phyloP scores from a whole-genome alignment of 768 basidiomycete species.

The Phylloporus sp. region DNA sequence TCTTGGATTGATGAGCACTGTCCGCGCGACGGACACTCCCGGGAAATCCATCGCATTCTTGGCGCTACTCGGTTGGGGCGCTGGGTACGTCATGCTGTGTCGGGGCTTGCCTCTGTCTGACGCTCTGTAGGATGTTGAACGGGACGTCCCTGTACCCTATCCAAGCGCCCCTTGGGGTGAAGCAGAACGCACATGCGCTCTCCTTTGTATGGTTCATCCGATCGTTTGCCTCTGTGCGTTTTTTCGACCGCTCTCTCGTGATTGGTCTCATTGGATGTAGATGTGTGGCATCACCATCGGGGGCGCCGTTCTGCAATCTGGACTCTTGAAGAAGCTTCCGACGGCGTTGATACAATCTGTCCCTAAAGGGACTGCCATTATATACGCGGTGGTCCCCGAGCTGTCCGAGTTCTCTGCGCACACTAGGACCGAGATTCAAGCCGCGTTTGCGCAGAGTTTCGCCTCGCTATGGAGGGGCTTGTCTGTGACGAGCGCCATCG shows the following conservation, averaged over 20 bases:
- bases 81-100: neutral
- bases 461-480: slow-evolving; percentile 33
- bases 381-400: slow-evolving; percentile 42
- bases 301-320: neutral
- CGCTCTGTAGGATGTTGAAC: neutral
- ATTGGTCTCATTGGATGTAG: neutral
- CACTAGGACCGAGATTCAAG: slow-evolving; percentile 32
- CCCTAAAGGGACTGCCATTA: slow-evolving; percentile 36
- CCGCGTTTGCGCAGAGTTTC: slow-evolving; percentile 18
- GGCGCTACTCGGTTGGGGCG: neutral
- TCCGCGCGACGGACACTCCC: slow-evolving; percentile 22
- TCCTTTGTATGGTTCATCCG: slow-evolving; percentile 1
- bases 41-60: neutral
- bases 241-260: neutral
- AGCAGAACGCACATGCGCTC: neutral
- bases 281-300: neutral
- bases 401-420: slow-evolving; percentile 34
- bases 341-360: slow-evolving; percentile 32
- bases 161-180: neutral
- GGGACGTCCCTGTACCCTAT: slow-evolving; percentile 35
- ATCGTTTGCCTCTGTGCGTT: slow-evolving; percentile 27
- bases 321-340: slow-evolving; percentile 34
- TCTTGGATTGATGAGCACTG: slow-evolving; percentile 31
- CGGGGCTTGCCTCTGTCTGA: neutral
- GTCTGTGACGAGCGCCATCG: slow-evolving; percentile 28